Evolutionary conservation across 176 grass and related monocot species (phyloP), one percentile per base, ranked within the genome.

Genomic region (Aegilops sharonensis): DNA sequence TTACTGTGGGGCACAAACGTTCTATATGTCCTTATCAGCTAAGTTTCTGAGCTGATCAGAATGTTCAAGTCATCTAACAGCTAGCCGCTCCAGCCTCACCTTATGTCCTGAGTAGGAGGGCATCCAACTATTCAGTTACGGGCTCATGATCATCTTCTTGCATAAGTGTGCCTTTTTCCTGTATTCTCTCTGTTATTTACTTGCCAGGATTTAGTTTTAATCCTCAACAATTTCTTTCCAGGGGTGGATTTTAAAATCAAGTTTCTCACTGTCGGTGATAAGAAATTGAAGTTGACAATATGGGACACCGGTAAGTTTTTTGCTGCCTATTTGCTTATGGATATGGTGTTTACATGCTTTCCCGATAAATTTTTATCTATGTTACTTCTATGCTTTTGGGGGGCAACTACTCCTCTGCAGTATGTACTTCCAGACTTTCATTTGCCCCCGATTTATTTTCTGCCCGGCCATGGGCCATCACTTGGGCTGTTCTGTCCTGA

Each of bases 241-340:
- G 97, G 97, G 52, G 92, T 96, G 45, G 97, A 99, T 90, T 96
- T 99, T 85, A 94, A 99, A 88, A 99, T 96, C 81, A 99, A 94
- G 84, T 85, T 88, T 75, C 94, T 99, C 60, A 89, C 67, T 83
- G 85, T 96, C 60, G 79, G 82, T 68, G 94, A 84, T 11, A 96
- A 94, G 85, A 99, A 92, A 83, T 63, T 99, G 64, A 99, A 99
- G 85, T 89, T 96, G 8, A 96, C 97, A 82, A 99, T 99, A 87
- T 99, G 97, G 97, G 97, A 99, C 73, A 99, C 97, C 32, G 97
- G 97, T 94, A 82, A 85, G 82, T 64, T 77, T 5, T 11, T 68
- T 13, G 29, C 12, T 66, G 1, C 78, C 15, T 57, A 12, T 25
- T 24, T 37, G 3, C 68, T 67, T 75, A 15, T 66, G 27, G 40